phyloP scores from a whole-genome alignment of 2,329 filamentous ascomycete genomes.

The Colletotrichum tofieldiae region DNA sequence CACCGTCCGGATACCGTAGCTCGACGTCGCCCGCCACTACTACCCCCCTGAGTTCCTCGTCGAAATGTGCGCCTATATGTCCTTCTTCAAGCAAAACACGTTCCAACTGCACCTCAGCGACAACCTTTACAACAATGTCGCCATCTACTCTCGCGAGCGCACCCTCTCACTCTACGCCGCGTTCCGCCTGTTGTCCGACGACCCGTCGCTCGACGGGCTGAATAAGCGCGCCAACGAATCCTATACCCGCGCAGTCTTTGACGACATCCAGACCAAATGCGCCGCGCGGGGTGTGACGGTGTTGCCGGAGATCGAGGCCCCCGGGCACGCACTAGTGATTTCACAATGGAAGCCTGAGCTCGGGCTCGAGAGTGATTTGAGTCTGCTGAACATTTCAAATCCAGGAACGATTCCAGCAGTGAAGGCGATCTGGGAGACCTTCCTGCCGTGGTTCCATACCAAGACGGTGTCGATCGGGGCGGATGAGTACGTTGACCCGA shows the following conservation, averaged over 20 bases:
- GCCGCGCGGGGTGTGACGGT: constrained; percentile 70
- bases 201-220: constrained; percentile 62
- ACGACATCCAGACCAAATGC: constrained; percentile 67
- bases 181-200: constrained; percentile 69
- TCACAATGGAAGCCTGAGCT: constrained; percentile 73
- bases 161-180: constrained; percentile 67
- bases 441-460: constrained; percentile 69
- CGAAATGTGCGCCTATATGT: constrained; percentile 73
- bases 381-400: constrained; percentile 61
- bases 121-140: constrained; percentile 67
- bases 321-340: constrained; percentile 70
- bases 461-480: constrained; percentile 71
- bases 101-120: constrained; percentile 73
- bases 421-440: constrained; percentile 66
- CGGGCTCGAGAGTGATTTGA: constrained; percentile 61
- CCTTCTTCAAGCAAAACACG: constrained; percentile 73
- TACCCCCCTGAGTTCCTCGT: constrained; percentile 69
- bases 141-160: constrained; percentile 63
- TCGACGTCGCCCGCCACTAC: constrained; percentile 70
- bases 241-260: constrained; percentile 66
- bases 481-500: constrained; percentile 65
- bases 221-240: constrained; percentile 69
- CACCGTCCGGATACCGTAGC: constrained; percentile 30
- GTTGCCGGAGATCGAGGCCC: constrained; percentile 73
- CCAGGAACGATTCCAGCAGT: constrained; percentile 68